These are phyloP conservation scores for Hypomyces perniciosus DNA, from an alignment of 2,329 filamentous ascomycete genomes.

Conservation along the genomic window DNA sequence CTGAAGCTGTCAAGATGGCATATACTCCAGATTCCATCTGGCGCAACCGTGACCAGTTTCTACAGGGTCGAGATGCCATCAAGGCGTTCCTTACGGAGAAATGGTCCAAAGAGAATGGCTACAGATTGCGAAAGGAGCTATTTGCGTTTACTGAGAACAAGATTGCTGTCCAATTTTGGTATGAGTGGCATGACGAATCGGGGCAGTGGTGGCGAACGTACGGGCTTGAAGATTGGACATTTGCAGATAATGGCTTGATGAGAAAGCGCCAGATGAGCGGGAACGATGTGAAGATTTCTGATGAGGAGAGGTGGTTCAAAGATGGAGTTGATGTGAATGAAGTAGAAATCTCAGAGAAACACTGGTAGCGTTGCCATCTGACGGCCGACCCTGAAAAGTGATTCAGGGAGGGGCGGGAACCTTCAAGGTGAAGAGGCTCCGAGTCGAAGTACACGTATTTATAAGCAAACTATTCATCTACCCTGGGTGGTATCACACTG, in stretches of 20 bases:
- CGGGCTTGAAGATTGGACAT: constrained; percentile 76
- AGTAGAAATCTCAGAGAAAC: constrained; percentile 59
- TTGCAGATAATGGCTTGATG: constrained; percentile 64
- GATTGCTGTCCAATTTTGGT: constrained; percentile 90
- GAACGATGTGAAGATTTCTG: constrained; percentile 59
- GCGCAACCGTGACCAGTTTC: constrained; percentile 69
- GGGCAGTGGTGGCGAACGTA: constrained; percentile 86
- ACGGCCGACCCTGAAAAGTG: too few relatives aligned
- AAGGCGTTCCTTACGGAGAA: constrained; percentile 63
- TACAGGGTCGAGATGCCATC: constrained; percentile 63
- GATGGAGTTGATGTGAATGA: constrained; percentile 63
- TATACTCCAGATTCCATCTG: constrained; percentile 75
- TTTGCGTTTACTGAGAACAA: constrained; percentile 70
- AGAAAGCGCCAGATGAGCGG: constrained; percentile 70
- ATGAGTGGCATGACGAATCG: constrained; percentile 64
- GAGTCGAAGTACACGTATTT: too few relatives aligned
- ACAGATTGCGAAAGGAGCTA: constrained; percentile 74
- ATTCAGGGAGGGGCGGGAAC: too few relatives aligned
- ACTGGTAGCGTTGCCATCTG: constrained; percentile 47
- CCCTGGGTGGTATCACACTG: too few relatives aligned
- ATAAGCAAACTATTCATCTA: too few relatives aligned
- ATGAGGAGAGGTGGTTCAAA: constrained; percentile 62
- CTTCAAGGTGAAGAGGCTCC: too few relatives aligned
- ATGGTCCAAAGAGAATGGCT: constrained; percentile 66
- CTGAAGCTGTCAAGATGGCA: constrained; percentile 57